These are phyloP conservation scores for Chlorella sp. DNA, from an alignment of 139 green algal genomes.

Conservation along the genomic window DNA sequence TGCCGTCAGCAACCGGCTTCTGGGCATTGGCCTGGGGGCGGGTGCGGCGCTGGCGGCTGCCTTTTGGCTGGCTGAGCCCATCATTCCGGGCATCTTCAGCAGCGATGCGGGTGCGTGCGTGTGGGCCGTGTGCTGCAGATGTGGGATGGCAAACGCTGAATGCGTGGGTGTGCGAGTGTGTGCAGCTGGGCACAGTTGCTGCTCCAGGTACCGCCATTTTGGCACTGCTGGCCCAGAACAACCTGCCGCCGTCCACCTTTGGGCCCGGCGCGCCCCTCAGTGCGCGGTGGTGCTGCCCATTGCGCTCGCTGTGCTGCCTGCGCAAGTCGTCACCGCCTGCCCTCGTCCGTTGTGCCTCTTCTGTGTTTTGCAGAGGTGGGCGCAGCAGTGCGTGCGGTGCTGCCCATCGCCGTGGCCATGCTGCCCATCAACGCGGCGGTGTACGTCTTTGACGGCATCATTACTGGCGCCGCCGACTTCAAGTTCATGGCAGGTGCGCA, in stretches of 20 bases:
- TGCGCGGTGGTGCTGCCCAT: too few relatives aligned
- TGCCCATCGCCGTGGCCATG: constrained; percentile 68
- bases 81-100: constrained; percentile 59
- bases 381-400: constrained; percentile 48
- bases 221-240: too few relatives aligned
- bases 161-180: neutral
- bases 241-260: too few relatives aligned
- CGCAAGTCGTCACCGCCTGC: too few relatives aligned
- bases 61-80: constrained; percentile 25
- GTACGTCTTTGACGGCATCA: constrained; percentile 83
- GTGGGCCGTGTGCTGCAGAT: neutral
- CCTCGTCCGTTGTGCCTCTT: too few relatives aligned
- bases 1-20: constrained; percentile 63
- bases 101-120: constrained; percentile 28
- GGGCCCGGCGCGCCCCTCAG: too few relatives aligned
- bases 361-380: constrained; percentile 31
- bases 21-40: constrained; percentile 60
- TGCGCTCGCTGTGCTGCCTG: too few relatives aligned
- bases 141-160: neutral
- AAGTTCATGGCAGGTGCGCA: constrained; percentile 60
- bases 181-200: neutral
- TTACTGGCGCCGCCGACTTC: constrained; percentile 81
- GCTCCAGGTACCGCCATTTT: too few relatives aligned
- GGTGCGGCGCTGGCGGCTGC: constrained; percentile 33
- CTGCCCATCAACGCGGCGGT: constrained; percentile 81